These are phyloP conservation scores for Saraca asoca DNA, from an alignment of 331 rosid genomes.

Conservation along the genomic window DNA sequence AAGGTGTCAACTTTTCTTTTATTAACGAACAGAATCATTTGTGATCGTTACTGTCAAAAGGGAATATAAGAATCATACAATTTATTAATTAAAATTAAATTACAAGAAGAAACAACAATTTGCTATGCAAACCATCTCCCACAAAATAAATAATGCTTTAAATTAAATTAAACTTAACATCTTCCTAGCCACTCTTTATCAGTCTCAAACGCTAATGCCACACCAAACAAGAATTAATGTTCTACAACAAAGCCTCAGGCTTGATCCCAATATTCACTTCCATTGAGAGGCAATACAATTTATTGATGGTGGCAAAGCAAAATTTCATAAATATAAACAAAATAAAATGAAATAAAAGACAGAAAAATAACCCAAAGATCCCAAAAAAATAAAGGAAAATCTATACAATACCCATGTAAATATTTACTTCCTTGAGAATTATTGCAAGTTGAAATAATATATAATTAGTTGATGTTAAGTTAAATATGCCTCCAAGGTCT, in stretches of 20 bases:
- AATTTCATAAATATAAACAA: background rate
- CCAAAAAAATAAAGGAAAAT: background rate
- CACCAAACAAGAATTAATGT: background rate
- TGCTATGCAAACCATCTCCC: background rate
- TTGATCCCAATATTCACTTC: background rate
- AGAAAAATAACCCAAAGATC: background rate
- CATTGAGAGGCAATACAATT: conserved; percentile 5
- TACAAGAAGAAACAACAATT: background rate
- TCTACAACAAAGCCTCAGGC: conserved; percentile 8
- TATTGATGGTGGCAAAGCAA: conserved; percentile 15
- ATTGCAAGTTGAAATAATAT: too few relatives aligned
- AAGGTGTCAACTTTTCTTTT: too few relatives aligned
- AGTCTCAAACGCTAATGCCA: background rate
- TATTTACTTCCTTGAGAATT: background rate
- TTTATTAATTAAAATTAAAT: too few relatives aligned
- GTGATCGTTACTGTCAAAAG: too few relatives aligned
- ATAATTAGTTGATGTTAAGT: background rate
- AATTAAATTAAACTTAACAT: background rate
- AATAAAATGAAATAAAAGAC: background rate
- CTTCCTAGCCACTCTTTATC: background rate
- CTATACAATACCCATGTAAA: background rate
- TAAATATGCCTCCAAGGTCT: conserved; percentile 99
- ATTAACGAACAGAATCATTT: too few relatives aligned
- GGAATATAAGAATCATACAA: too few relatives aligned
- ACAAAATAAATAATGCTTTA: background rate